phyloP scores from a whole-genome alignment of 495 filamentous ascomycete species.

The Daldinia grandis region DNA sequence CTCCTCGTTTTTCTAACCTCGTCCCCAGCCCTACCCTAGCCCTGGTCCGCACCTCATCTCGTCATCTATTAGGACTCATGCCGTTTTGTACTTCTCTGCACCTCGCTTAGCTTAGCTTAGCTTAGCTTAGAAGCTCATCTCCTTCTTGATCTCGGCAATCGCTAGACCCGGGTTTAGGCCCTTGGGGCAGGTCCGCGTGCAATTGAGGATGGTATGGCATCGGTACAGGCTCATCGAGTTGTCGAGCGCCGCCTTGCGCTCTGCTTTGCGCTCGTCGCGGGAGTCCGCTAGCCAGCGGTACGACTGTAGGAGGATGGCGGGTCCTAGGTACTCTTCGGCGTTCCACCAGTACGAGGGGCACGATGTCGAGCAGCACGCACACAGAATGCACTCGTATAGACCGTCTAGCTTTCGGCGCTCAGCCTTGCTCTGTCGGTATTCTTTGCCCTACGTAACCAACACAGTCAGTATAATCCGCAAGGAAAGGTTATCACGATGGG shows the following conservation, averaged over 20 bases:
- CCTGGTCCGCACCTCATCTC: neutral
- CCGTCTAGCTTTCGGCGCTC: constrained; percentile 97
- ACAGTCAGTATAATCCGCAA: constrained; percentile 26
- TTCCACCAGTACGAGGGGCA: constrained; percentile 99
- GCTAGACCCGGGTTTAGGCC: constrained; percentile 93
- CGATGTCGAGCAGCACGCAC: constrained; percentile 98
- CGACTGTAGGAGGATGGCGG: constrained; percentile 93
- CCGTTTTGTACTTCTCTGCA: neutral
- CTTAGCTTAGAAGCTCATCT: constrained; percentile 75
- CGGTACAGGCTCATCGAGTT: constrained; percentile 99
- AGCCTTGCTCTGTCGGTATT: constrained; percentile 85
- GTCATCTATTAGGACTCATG: neutral
- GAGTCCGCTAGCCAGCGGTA: constrained; percentile 96
- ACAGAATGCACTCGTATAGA: constrained; percentile 99
- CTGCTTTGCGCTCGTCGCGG: constrained; percentile 83
- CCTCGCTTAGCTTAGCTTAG: neutral
- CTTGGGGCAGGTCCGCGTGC: constrained; percentile 96
- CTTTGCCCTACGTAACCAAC: constrained; percentile 68
- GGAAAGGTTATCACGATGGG: neutral
- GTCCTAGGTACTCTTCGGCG: constrained; percentile 95
- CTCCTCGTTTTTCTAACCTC: constrained; percentile 6
- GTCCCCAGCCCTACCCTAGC: neutral
- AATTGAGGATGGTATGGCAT: constrained; percentile 99
- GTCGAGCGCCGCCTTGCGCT: constrained; percentile 90
- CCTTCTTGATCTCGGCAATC: constrained; percentile 98